A percentile compares a stretch with the other conserved stretches of the same genome.
These are phyloP conservation scores for Bremia lactucae DNA, from an alignment of 352 stramenopile species.

Conservation along the genomic window DNA sequence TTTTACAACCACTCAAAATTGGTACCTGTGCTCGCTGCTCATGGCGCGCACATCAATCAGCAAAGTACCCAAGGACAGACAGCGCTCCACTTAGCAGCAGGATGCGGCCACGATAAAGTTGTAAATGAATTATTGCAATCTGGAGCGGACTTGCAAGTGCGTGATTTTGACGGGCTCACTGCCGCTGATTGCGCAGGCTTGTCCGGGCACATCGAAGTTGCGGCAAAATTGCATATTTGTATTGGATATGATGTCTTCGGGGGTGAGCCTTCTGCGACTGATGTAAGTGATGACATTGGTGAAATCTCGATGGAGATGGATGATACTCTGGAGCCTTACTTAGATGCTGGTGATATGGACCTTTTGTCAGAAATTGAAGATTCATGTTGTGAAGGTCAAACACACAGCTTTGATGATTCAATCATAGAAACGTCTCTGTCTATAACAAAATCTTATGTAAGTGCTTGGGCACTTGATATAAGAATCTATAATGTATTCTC, in stretches of 20 bases:
- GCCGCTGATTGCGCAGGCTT: constrained; percentile 69
- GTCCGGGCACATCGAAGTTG: constrained; percentile 44
- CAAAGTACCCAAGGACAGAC: constrained; percentile 76
- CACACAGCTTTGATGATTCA: constrained; percentile 14
- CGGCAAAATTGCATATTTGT: constrained; percentile 28
- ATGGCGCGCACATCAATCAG: constrained; percentile 79
- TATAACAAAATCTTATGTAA: constrained; percentile 42
- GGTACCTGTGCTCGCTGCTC: constrained; percentile 63
- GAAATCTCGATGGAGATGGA: constrained; percentile 43
- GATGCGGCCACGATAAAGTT: constrained; percentile 58
- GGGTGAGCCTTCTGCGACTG: no score
- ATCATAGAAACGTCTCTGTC: constrained; percentile 6
- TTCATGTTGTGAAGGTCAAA: not conserved
- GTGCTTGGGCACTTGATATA: no score
- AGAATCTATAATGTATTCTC: no score
- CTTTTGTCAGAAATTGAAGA: constrained; percentile 17
- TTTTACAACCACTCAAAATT: constrained; percentile 83
- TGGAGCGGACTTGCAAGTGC: constrained; percentile 42
- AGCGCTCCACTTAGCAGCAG: constrained; percentile 72
- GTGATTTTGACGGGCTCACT: constrained; percentile 68
- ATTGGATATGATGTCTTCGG: constrained; percentile 20
- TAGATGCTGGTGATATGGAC: constrained; percentile 27
- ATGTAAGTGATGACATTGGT: no score
- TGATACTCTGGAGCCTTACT: constrained; percentile 27
- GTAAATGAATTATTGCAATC: constrained; percentile 53